Evolutionary conservation across 1,284 basidiomycete genomes (phyloP), one percentile per base, ranked within the genome.

Genomic region (Cryptococcus floricola): DNA sequence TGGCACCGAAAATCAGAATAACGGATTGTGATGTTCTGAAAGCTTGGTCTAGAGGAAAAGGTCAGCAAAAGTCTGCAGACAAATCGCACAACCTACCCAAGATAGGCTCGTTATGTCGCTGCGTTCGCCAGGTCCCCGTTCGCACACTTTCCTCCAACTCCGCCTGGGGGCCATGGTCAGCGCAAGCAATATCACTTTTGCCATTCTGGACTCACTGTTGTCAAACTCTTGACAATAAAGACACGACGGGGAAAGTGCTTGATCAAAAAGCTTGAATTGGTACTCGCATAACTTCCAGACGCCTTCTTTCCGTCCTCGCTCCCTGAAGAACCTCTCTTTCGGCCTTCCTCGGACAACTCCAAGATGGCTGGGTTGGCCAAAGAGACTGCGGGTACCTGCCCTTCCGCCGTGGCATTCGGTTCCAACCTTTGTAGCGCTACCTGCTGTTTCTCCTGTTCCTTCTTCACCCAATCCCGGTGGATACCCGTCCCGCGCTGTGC

Each of bases 171-270:
- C 18, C 18, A 6, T 23, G 27, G 45, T 34, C 31, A 34, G 45
- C 10, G 3, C 12, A 8, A 27, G 12, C 5, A 23, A 53, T 37
- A 41, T 28, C 28, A 28, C 19, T 10, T 8, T 13, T 0, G 13
- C 19, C 41, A 3, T 10, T 0, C 13, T 13, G 5, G 27, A 66
- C 81, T 66, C 73, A 89, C 90, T 79, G 85, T 83, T 0, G 87
- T 87, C 64, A 89, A 77, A 37, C 88, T 91, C 77, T 98, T 97
- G 64, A 97, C 83, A 59, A 97, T 94, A 68, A 97, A 97, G 74
- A 86, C 93, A 25, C 94, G 85, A 68, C 84, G 84, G 4, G 90
- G 89, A 73, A 96, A 97, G 71, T 89, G 79, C 45, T 80, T 81
- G 8, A 80, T 67, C 8, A 94, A 79, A 61, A 95, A 77, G 46